Evolutionary conservation across 2,329 filamentous ascomycete species (phyloP), one percentile per base, ranked within the genome.

Genomic region (Cercospora citrullina): DNA sequence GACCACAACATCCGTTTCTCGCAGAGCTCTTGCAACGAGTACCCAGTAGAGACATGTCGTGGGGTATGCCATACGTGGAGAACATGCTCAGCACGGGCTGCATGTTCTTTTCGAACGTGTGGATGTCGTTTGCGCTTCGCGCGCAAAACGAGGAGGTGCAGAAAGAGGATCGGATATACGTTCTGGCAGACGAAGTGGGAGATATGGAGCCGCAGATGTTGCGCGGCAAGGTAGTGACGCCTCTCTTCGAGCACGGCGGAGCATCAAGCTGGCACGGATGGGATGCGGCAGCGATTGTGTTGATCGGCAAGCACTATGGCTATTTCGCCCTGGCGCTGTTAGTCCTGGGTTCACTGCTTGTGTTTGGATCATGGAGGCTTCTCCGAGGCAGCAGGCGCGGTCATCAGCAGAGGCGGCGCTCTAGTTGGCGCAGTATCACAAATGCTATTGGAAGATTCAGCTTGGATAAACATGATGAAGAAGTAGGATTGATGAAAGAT

Each of bases 21-120:
- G 12, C 18, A 1, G 55, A 72, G 14, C 64, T 75, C 4, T 68
- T 76, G 31, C 42, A 45, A 8, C 65, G 66, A 16, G 68, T 74
- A 9, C 66, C 72, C 4, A 63, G 66, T 30, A 70, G 70, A 8
- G 69, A 75, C 61, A 33, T 76, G 12, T 62, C 59, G 0, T 76
- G 73, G 74, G 69, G 67, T 0, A 71, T 75, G 65, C 75, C 75
- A 21, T 77, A 76, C 60, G 72, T 75, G 14, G 73, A 75, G 53
- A 75, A 76, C 64, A 77, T 77, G 75, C 72, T 77, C 45, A 72
- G 69, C 51, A 77, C 75, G 9, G 75, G 75, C 16, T 77, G 73
- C 62, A 75, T 75, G 68, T 76, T 72, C 69, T 73, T 77, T 51
- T 70, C 72, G 3, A 76, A 77, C 55, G 64, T 66, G 0, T 77